Evolutionary conservation across 768 basidiomycete species (phyloP), one percentile per base, ranked within the genome.

Genomic region (Piloderma croceum): DNA sequence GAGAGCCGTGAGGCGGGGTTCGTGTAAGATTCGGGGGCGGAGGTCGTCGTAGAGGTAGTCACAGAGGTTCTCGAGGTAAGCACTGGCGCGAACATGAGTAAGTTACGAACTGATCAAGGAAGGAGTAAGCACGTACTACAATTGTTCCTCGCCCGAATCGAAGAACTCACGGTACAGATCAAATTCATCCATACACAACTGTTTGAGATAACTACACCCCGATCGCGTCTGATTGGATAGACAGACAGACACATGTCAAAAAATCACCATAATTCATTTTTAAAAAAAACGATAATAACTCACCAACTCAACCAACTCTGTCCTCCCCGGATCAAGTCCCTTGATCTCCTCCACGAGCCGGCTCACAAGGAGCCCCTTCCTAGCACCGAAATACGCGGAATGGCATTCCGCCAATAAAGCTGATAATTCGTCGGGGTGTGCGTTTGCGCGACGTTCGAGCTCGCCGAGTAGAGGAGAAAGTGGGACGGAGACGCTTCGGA

Each of bases 11-110:
- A 99, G 76, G 4, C 85, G 79, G 0, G 84, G 82, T 54, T 97
- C 94, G 51, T 97, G 93, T 2, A 97, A 73, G 46, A 99, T 97
- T 4, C 93, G 81, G 5, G 94, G 96, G 1, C 94, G 85, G 1
- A 99, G 77, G 48, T 93, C 90, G 57, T 98, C 96, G 57, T 93
- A 96, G 24, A 99, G 78, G 51, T 90, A 77, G 62, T 97, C 94
- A 50, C 92, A 97, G 0, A 98, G 73, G 3, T 74, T 82, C 65
- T 96, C 92, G 18, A 99, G 73, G 63, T 90, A 97, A 44, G 79
- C 73, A 54, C 92, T 97, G 41, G n/a, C 22, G 31, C n/a, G n/a
- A n/a, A n/a, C n/a, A 38, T 12, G 21, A 38, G 20, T 22, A 40
- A 24, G 32, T 32, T n/a, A 36, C 4, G 3, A 17, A 24, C 13